Base-by-base conservation (phyloP, 768 basidiomycete genomes). In the Macrolepiota albuminosa region DNA sequence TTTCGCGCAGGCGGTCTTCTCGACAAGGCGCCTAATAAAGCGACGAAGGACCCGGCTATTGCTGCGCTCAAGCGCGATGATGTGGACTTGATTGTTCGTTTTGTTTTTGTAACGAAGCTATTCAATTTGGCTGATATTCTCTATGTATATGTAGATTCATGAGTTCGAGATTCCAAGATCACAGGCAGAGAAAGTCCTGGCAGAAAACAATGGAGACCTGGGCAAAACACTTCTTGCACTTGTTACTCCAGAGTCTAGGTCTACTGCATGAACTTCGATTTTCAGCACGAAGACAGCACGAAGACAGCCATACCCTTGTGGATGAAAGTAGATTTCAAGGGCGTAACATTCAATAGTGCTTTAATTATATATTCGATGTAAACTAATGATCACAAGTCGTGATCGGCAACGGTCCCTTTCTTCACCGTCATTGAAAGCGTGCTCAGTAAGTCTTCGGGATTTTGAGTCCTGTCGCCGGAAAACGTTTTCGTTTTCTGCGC, bases 131-230 rank as follows among this genome's bases (percentile, higher is more conserved):
- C 52, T 47, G 24, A 58, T 55, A n/a, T 9, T 4, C 3, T 13
- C 49, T 11, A 13, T 50, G 6, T 54, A 86, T 6, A 14, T 51
- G 10, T 54, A 87, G 87, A 76, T 87, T 11, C 75, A 78, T 62
- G 87, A 89, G 72, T 81, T 89, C 58, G 87, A 88, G 64, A 81
- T 87, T 54, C 67, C 85, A 1, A 77, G 81, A 52, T 64, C 72
- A 4, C 81, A 83, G 61, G 86, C 86, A 0, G 87, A 89, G 67
- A 84, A 81, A 62, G 75, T 78, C 1, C 72, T 89, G 4, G 64
- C 69, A 21, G 82, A 84, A 48, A 76, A 85, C 63, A 74, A 76
- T 8, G 85, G 81, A 24, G 81, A 86, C 62, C 52, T 88, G 1
- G 64, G 62, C 7, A 82, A 83, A 66, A 77, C 86, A 13, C 72